These are phyloP conservation scores for Ceratocystis ficicola DNA, from an alignment of 2,329 filamentous ascomycete genomes.

Conservation along the genomic window DNA sequence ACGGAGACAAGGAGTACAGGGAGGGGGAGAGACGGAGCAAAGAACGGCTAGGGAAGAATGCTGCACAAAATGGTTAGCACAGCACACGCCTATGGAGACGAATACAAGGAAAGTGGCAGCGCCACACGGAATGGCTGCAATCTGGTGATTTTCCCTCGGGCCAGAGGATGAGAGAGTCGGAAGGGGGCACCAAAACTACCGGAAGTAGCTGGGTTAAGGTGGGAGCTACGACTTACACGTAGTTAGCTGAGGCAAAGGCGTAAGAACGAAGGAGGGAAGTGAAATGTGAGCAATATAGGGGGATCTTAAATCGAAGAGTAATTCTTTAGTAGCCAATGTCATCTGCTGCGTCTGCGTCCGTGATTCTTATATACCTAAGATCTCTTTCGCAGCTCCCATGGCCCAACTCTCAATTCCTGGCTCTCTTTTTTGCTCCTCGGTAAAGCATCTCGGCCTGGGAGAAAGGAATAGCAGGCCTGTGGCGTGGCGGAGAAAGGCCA, in stretches of 20 bases:
- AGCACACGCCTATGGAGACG: neutral
- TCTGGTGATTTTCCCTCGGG: neutral
- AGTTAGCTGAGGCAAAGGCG: neutral
- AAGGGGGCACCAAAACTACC: neutral
- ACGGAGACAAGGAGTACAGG: conserved; percentile 1
- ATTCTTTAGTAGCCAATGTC: too few species aligned
- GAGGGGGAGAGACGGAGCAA: neutral
- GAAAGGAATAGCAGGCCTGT: conserved; percentile 4
- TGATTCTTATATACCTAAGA: too few species aligned
- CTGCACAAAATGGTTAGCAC: neutral
- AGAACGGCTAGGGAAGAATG: neutral
- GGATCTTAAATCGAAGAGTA: neutral
- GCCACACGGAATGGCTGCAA: neutral
- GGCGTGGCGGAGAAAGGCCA: neutral
- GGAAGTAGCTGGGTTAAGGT: neutral
- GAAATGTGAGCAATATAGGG: neutral
- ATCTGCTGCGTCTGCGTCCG: too few species aligned
- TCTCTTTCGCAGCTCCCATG: neutral
- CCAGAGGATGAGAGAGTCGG: conserved; percentile 10
- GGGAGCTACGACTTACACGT: conserved; percentile 1
- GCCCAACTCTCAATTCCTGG: neutral
- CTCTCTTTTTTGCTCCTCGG: conserved; percentile 5
- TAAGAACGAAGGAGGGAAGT: neutral
- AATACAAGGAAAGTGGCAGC: neutral
- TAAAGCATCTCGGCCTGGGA: conserved; percentile 13